Base-by-base conservation (phyloP, 2,329 filamentous ascomycete species). In the Dactylellina drechsleri region DNA sequence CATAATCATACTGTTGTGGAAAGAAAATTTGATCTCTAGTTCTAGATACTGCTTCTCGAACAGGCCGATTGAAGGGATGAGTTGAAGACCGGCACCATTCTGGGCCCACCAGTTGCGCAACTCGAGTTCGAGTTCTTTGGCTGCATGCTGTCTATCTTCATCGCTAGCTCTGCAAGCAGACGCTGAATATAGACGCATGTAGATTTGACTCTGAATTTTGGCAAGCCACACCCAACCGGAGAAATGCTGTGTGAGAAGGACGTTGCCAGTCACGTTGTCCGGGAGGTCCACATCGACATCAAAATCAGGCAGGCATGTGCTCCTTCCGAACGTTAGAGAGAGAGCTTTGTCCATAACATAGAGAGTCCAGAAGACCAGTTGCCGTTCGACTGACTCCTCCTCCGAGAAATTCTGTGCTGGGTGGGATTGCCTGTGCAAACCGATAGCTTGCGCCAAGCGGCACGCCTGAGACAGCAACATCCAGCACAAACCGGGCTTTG, bases 401-500 rank as follows among this genome's bases (percentile, higher is more conserved):
- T 76, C 58, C 7, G 79, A 78, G 6, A 81, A 76, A 57, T 83
- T 82, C 43, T 81, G 77, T 12, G 80, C 80, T 36, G 81, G 79
- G 2, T 78, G 80, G 45, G 81, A 81, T 12, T 80, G 78, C 58
- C 86, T 84, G 79, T 90, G 88, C 73, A 87, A 89, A 2, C 88
- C 88, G 2, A 89, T 84, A 0, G 86, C 86, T 77, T 89, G 87
- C 76, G 87, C 89, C 61, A 91, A 83, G 60, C 86, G 84, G 12
- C 86, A 85, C 0, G 88, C 88, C 16, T 85, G 84, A 5, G 85
- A 86, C 23, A 85, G 86, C 16, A 90, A 82, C n/a, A 87, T 86
- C 85, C 88, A 89, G n/a, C 87, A 87, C 2, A 90, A 83, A 0
- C 87, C 87, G 0, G 88, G 87, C 45, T 87, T 86, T 2, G 87